Conservation (phyloP, 306 rosid genomes). For the Arachis stenosperma region DNA sequence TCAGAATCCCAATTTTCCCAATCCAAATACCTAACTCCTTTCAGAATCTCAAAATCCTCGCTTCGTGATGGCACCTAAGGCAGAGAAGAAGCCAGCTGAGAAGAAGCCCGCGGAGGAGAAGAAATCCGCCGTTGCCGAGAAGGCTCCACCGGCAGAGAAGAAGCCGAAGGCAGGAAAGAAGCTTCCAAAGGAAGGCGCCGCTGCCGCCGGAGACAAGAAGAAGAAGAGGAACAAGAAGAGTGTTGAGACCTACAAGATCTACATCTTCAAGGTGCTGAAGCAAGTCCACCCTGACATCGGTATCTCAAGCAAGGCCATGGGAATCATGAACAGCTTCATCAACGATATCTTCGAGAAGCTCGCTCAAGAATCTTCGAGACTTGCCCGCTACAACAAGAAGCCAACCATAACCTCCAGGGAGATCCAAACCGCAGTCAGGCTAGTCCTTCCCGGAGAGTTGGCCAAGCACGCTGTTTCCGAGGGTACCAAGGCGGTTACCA, state of each 20-base stretch:
- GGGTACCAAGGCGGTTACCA: conserved; percentile 79
- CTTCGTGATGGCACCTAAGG: conserved; percentile 59
- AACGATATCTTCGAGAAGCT: conserved; percentile 81
- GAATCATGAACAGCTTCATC: conserved; percentile 77
- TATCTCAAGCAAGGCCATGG: conserved; percentile 79
- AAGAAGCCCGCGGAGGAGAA: conserved; percentile 73
- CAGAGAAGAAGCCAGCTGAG: conserved; percentile 71
- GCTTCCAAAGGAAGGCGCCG: conserved; percentile 68
- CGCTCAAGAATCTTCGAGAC: conserved; percentile 69
- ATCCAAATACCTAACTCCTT: conserved; percentile 22
- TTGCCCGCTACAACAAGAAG: conserved; percentile 80
- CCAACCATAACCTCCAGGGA: conserved; percentile 77
- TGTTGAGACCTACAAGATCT: conserved; percentile 73
- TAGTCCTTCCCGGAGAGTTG: conserved; percentile 72
- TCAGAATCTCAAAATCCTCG: neutral
- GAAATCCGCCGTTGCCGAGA: conserved; percentile 63
- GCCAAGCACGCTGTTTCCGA: conserved; percentile 78
- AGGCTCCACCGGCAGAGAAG: conserved; percentile 75
- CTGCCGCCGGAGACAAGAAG: conserved; percentile 65
- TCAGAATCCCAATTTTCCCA: neutral
- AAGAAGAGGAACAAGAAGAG: conserved; percentile 76
- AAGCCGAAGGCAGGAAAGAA: conserved; percentile 84
- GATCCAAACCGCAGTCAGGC: conserved; percentile 75
- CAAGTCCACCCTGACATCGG: conserved; percentile 83
- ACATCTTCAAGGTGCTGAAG: conserved; percentile 75